Conservation (phyloP, 164 flowering plant species). For the Magnolia kwangsiensis region DNA sequence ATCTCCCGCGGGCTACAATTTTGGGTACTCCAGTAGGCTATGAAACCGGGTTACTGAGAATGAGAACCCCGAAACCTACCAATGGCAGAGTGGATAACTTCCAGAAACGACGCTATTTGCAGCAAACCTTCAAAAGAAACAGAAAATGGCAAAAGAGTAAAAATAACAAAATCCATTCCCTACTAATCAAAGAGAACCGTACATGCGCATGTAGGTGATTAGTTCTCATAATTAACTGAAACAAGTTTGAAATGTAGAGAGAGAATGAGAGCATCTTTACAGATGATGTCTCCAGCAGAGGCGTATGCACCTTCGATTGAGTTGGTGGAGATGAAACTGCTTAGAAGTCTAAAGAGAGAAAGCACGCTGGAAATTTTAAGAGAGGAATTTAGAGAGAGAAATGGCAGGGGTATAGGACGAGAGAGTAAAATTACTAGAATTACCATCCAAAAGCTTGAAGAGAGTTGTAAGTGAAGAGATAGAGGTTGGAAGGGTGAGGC, state of each 20-base stretch:
- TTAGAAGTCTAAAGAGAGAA: slow-evolving; percentile 40
- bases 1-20: no score
- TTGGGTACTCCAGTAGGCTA: neutral
- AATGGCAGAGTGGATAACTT: slow-evolving; percentile 74
- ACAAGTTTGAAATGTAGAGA: neutral
- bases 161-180: neutral
- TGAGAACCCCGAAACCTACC: slow-evolving; percentile 33
- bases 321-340: slow-evolving; percentile 28
- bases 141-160: neutral
- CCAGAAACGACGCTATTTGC: slow-evolving; percentile 61
- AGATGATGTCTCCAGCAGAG: slow-evolving; percentile 58
- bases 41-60: neutral
- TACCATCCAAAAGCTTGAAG: slow-evolving; percentile 74
- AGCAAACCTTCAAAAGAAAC: slow-evolving; percentile 40
- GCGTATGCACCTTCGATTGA: slow-evolving; percentile 49
- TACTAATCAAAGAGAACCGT: no score
- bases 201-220: no score
- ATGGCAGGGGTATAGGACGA: slow-evolving; percentile 2
- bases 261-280: slow-evolving; percentile 21
- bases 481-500: slow-evolving; percentile 20
- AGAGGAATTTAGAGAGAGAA: neutral
- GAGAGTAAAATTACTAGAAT: slow-evolving; percentile 11
- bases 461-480: slow-evolving; percentile 67
- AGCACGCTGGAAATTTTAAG: slow-evolving; percentile 41
- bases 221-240: neutral